Percentiles rank a stretch among this genome's conserved stretches.
These are phyloP conservation scores for Toxicodendron radicans DNA, from an alignment of 345 rosid genomes.

Conservation along the genomic window DNA sequence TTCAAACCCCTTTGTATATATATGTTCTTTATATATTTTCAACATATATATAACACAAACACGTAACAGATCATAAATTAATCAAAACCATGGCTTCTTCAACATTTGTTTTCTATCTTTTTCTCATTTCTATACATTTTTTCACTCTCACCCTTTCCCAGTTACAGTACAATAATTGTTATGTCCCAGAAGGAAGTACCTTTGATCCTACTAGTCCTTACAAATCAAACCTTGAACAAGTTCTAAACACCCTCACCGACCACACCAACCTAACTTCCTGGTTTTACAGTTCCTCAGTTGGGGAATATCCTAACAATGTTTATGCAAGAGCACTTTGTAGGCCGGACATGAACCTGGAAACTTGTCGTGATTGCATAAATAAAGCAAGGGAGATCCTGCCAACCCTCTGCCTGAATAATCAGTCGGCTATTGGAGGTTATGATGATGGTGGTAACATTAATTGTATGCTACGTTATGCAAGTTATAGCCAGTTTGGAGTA, in stretches of 20 bases:
- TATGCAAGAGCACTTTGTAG: slow-evolving; percentile 11
- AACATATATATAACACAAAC: too few relatives aligned
- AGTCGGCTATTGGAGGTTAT: background rate
- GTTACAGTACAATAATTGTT: background rate
- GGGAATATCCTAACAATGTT: background rate
- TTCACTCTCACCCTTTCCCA: slow-evolving; percentile 3
- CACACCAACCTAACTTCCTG: background rate
- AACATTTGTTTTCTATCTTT: background rate
- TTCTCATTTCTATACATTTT: background rate
- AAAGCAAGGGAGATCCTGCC: background rate
- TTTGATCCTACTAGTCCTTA: background rate
- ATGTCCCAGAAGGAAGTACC: background rate
- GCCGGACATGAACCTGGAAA: slow-evolving; percentile 12
- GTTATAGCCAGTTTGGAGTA: background rate
- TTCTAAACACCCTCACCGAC: background rate
- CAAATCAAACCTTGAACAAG: background rate
- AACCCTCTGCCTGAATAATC: background rate
- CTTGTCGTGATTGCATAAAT: slow-evolving; percentile 7
- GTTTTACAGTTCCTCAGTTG: slow-evolving; percentile 12
- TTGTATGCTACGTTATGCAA: slow-evolving; percentile 8
- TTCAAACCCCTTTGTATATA: too few relatives aligned
- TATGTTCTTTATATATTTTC: too few relatives aligned
- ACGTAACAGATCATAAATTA: too few relatives aligned
- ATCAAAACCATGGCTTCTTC: too few relatives aligned
- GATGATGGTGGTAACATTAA: background rate